A percentile compares a stretch with the other conserved stretches of the same genome.
These are phyloP conservation scores for Tricholoma matsutake DNA, from an alignment of 768 basidiomycete species.

Conservation along the genomic window DNA sequence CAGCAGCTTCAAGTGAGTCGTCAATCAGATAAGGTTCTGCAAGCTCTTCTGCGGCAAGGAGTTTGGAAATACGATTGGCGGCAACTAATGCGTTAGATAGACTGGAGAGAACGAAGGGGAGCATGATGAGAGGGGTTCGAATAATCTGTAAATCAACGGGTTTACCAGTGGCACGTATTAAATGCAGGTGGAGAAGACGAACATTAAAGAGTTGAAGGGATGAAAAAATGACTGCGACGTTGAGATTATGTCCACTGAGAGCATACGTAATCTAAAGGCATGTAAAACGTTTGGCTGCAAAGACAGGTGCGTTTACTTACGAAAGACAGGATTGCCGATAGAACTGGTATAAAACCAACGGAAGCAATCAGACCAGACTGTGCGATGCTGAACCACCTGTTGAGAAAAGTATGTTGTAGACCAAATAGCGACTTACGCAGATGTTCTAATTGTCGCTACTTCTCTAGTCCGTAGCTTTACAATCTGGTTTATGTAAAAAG, in stretches of 20 bases:
- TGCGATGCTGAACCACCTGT: constrained; percentile 30
- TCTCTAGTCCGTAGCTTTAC: constrained; percentile 35
- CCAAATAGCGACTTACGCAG: constrained; percentile 27
- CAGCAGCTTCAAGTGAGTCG: constrained; percentile 30
- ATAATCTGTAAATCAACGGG: constrained; percentile 39
- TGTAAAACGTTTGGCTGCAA: not conserved
- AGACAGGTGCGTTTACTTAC: constrained; percentile 30
- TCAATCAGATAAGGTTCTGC: constrained; percentile 44
- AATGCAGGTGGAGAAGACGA: not conserved
- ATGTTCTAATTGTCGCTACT: constrained; percentile 34
- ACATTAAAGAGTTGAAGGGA: constrained; percentile 58
- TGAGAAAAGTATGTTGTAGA: not conserved
- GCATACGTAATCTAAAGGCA: constrained; percentile 54
- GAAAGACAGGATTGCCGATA: constrained; percentile 48
- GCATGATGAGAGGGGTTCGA: constrained; percentile 48
- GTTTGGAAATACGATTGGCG: constrained; percentile 41
- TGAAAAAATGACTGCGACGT: constrained; percentile 51
- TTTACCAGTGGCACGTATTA: not conserved
- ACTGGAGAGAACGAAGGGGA: constrained; percentile 50
- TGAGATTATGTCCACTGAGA: constrained; percentile 49
- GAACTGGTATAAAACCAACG: constrained; percentile 49
- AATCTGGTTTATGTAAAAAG: constrained; percentile 43
- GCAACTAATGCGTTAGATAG: constrained; percentile 49
- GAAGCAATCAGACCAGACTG: constrained; percentile 37
- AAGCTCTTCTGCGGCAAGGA: constrained; percentile 55